Evolutionary conservation across 345 rosid species (phyloP).

Genomic region (Brassica juncea): DNA sequence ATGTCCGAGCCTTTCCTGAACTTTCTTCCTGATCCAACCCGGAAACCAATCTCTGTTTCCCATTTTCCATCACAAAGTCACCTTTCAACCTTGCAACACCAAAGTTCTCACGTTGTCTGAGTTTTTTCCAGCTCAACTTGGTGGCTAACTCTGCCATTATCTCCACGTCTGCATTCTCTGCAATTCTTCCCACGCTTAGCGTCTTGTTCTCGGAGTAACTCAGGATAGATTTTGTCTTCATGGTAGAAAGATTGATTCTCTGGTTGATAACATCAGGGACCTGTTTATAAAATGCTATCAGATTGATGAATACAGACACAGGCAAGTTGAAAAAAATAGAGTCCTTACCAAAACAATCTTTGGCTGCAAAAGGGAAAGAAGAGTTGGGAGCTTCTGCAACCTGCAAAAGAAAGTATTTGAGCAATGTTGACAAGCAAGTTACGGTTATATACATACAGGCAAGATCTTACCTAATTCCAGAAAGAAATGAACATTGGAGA

Average conservation of each 20-base stretch:
- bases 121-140: constrained; percentile 50
- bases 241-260: constrained; percentile 36
- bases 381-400: constrained; percentile 49
- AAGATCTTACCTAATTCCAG: constrained; percentile 63
- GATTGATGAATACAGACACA: constrained; percentile 7
- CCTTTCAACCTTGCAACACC: constrained; percentile 66
- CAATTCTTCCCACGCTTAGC: constrained; percentile 41
- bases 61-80: constrained; percentile 38
- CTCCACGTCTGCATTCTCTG: constrained; percentile 45
- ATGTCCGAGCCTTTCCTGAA: constrained; percentile 37
- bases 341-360: constrained; percentile 59
- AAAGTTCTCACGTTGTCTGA: constrained; percentile 37
- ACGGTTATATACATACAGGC: not conserved
- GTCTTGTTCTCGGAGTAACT: constrained; percentile 58
- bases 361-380: constrained; percentile 63
- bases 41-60: constrained; percentile 43
- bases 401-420: constrained; percentile 37
- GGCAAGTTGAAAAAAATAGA: not conserved
- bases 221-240: constrained; percentile 37
- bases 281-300: constrained; percentile 40
- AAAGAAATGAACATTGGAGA: constrained; percentile 79
- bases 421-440: not conserved
- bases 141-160: constrained; percentile 60
- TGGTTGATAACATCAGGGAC: constrained; percentile 57
- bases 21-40: constrained; percentile 36